Evolutionary conservation across 345 rosid genomes (phyloP), one percentile per base, ranked within the genome.

Genomic region (Orychophragmus violaceus): DNA sequence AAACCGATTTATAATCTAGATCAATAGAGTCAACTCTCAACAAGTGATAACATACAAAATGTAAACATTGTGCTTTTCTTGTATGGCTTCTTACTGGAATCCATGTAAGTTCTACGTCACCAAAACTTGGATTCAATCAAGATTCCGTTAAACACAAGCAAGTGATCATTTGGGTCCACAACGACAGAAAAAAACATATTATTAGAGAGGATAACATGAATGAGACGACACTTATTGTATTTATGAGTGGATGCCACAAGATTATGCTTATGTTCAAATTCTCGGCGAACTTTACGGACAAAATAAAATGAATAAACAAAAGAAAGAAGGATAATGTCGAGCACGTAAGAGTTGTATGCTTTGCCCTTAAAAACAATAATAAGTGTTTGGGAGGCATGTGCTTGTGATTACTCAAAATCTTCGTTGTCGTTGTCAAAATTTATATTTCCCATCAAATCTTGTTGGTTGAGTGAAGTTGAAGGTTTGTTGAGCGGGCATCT

Each of bases 301-400:
- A 50, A 48, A 16, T 36, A 48, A 18, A 29, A 51, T 3, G 2
- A 48, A 35, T 25, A 57, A 57, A 36, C 4, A 64, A 72, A 64
- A 64, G 17, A 21, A 27, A 56, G 24, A 72, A 71, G 22, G 32
- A 56, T 16, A n/a, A 42, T 14, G 21, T 62, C 56, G 53, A 10
- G 53, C 29, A 62, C 30, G 67, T 37, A 28, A 16, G 55, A 41
- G 45, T 32, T 70, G 56, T 25, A 55, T 19, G 57, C 41, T 71
- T 35, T 62, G 24, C 37, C 46, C 10, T 52, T 23, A 39, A 2
- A 25, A 9, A 5, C 9, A 32, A 44, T 45, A 55, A 63, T 45
- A 21, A 11, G 66, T 11, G 21, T 50, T 11, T 22, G 71, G 71
- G 67, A 65, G 19, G 76, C 76, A 72, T 72, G 76, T 72, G 76